A percentile compares a stretch with the other conserved stretches of the same genome.
Evolutionary conservation across 768 basidiomycete genomes (phyloP).

Genomic region (Termitomyces sp.): DNA sequence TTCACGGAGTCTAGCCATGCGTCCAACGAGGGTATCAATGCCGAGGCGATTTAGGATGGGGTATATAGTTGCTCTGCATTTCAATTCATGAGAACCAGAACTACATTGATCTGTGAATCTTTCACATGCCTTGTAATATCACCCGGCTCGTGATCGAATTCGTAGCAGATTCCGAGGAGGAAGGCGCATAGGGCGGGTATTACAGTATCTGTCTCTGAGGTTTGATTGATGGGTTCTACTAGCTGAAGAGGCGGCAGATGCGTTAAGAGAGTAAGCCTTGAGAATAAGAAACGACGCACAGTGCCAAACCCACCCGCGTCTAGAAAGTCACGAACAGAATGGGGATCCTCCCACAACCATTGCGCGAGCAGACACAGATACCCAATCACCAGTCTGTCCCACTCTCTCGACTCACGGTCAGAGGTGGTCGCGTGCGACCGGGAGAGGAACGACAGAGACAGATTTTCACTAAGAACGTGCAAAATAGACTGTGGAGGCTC

Average conservation of each 20-base stretch:
- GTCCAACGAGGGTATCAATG: slow-evolving; percentile 80
- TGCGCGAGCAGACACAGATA: slow-evolving; percentile 81
- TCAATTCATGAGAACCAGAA: slow-evolving; percentile 1
- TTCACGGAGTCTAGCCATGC: slow-evolving; percentile 83
- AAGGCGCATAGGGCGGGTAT: slow-evolving; percentile 90
- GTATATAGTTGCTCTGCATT: slow-evolving; percentile 68
- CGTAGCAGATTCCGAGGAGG: slow-evolving; percentile 90
- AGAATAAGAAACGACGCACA: slow-evolving; percentile 42
- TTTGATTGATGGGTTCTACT: slow-evolving; percentile 92
- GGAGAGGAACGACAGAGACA: slow-evolving; percentile 81
- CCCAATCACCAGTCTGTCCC: slow-evolving; percentile 84
- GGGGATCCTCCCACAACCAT: slow-evolving; percentile 97
- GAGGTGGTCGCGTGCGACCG: slow-evolving; percentile 62
- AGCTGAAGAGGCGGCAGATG: slow-evolving; percentile 35
- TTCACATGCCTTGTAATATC: slow-evolving; percentile 80
- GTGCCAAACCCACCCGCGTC: slow-evolving; percentile 87
- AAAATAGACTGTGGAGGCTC: slow-evolving; percentile 69
- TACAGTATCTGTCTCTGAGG: slow-evolving; percentile 75
- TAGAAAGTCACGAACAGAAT: slow-evolving; percentile 82
- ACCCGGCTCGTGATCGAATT: slow-evolving; percentile 93
- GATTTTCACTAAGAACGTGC: slow-evolving; percentile 82
- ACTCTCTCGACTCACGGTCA: slow-evolving; percentile 73
- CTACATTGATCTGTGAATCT: background rate
- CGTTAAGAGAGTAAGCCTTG: background rate
- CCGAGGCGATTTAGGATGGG: slow-evolving; percentile 89